Evolutionary conservation across 2,329 filamentous ascomycete genomes (phyloP), one percentile per base, ranked within the genome.

Genomic region (Aphanoascus verrucosus): DNA sequence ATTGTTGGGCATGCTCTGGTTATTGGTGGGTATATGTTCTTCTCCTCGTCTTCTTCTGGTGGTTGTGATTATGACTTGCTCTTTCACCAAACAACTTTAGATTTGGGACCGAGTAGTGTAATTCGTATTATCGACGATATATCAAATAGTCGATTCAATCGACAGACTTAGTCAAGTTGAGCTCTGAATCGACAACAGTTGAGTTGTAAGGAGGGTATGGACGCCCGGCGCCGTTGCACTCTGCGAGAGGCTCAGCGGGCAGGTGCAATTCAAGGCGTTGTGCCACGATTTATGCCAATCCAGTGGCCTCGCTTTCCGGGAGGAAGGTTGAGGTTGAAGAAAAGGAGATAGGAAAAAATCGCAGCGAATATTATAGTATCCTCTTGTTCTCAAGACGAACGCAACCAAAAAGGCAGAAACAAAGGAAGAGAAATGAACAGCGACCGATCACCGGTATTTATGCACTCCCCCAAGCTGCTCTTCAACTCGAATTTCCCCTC

Each of bases 271-370:
- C 15, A 28, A 40, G 34, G 46, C 46, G 46, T 49, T 9, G 46
- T 40, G 46, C 46, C 35, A 43, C 37, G 20, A 23, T 34, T 34
- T 14, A 32, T 37, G 51, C 51, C 51, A 53, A 49, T 53, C 51
- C 51, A 53, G 51, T 43, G 44, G 51, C 51, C 51, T 41, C 35
- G 43, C 34, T 53, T 44, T 48, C 51, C 44, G 6, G 37, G 51
- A 53, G 6, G 37, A 44, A 53, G 43, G 43, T 19, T 19, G 38
- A 32, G 32, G 19, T 17, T 15, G 15, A 50, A 34, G 1, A 34
- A 40, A 43, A 32, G 5, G 31, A 15, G n/a, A 37, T 19, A 17
- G 15, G 5, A 12, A 45, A 11, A 31, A 12, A 32, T n/a, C n/a
- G n/a, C n/a, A n/a, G n/a, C n/a, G 31, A 31, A 46, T 20, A 11